Percentiles rank a stretch among this genome's conserved stretches.
Conservation (phyloP, 805 yeast genomes). For the Ogataea nakhonphanomensis region DNA sequence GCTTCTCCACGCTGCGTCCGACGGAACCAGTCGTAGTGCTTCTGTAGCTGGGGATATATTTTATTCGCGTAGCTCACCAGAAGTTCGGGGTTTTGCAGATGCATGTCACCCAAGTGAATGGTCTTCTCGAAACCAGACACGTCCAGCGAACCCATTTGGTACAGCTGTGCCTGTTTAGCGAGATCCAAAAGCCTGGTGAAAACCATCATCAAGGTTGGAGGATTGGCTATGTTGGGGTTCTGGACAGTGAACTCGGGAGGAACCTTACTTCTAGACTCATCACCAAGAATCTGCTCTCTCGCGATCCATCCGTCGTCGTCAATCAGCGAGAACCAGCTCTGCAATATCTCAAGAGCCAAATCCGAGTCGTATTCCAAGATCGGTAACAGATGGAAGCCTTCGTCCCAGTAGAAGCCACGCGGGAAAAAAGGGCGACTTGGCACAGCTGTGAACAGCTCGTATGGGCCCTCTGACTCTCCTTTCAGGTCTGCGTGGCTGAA, state of each 20-base stretch:
- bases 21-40: conserved; percentile 84
- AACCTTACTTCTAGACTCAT: conserved; percentile 83
- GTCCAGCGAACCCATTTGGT: conserved; percentile 22
- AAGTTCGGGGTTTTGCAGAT: conserved; percentile 57
- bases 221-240: conserved; percentile 87
- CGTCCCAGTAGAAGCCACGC: conserved; percentile 98
- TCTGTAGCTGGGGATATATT: conserved; percentile 72
- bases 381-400: conserved; percentile 90
- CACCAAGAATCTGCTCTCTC: conserved; percentile 89
- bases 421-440: conserved; percentile 96
- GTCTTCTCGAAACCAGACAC: conserved; percentile 22
- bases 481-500: conserved; percentile 47
- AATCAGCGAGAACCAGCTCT: conserved; percentile 83
- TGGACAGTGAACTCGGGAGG: conserved; percentile 82
- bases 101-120: conserved; percentile 45
- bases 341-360: conserved; percentile 69
- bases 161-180: conserved; percentile 31
- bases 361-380: conserved; percentile 80
- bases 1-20: conserved; percentile 73
- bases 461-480: conserved; percentile 72
- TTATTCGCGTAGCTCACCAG: conserved; percentile 53
- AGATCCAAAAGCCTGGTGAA: conserved; percentile 55
- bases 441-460: conserved; percentile 72
- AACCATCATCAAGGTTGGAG: conserved; percentile 85
- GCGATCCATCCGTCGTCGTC: conserved; percentile 97